These are phyloP conservation scores for Geranium rotundifolium DNA, from an alignment of 345 rosid species.

Conservation along the genomic window DNA sequence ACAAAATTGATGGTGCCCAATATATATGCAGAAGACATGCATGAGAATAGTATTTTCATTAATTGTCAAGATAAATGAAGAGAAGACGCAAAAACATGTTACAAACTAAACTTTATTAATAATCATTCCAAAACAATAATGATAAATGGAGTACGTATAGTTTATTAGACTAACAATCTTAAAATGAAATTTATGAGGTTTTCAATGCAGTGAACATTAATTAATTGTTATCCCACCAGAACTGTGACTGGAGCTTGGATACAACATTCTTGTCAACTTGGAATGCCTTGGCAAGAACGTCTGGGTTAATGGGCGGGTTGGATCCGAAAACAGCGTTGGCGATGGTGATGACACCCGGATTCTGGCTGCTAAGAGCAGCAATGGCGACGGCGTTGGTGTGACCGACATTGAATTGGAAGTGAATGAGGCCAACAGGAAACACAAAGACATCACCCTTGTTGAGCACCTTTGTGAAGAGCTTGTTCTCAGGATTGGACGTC, in stretches of 20 bases:
- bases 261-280: constrained; percentile 9
- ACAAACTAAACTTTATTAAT: too few relatives aligned
- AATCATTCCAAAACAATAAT: too few relatives aligned
- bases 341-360: constrained; percentile 19
- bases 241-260: constrained; percentile 5
- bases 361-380: constrained; percentile 15
- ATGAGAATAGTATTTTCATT: too few relatives aligned
- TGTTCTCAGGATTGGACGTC: constrained; percentile 14
- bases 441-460: constrained; percentile 41
- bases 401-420: constrained; percentile 21
- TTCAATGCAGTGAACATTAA: too few relatives aligned
- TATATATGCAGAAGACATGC: too few relatives aligned
- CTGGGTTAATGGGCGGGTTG: constrained; percentile 11
- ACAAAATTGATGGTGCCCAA: too few relatives aligned
- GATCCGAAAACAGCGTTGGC: constrained; percentile 19
- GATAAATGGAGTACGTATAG: too few relatives aligned
- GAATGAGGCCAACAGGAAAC: constrained; percentile 27
- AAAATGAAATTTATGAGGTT: too few relatives aligned
- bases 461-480: constrained; percentile 28
- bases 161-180: too few relatives aligned
- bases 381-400: constrained; percentile 15
- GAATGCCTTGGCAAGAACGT: constrained; percentile 32
- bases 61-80: too few relatives aligned
- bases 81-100: too few relatives aligned
- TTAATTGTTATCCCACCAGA: constrained; percentile 3